phyloP scores from a whole-genome alignment of 306 rosid genomes.

The Rubus parviflorus region DNA sequence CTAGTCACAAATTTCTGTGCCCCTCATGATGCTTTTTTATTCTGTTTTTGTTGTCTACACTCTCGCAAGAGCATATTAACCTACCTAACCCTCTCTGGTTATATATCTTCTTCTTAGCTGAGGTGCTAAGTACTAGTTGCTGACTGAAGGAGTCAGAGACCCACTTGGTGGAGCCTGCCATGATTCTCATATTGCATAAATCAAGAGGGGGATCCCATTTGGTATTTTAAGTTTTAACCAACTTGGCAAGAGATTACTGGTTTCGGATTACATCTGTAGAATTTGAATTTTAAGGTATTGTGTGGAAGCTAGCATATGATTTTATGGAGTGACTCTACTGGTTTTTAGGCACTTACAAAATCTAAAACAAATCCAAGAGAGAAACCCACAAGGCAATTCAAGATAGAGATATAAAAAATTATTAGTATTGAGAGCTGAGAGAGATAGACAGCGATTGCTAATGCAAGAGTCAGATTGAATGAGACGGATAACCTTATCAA shows the following conservation, averaged over 20 bases:
- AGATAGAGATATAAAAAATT: too few relatives aligned
- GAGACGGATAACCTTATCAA: too few relatives aligned
- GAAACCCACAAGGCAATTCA: too few relatives aligned
- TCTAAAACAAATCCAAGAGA: not conserved
- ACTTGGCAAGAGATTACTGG: not conserved
- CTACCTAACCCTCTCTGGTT: not conserved
- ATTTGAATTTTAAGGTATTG: not conserved
- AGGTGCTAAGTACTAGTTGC: not conserved
- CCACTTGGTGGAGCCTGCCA: not conserved
- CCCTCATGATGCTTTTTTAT: slow-evolving; percentile 2
- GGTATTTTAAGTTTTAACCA: too few relatives aligned
- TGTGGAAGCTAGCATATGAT: not conserved
- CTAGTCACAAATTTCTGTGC: slow-evolving; percentile 13
- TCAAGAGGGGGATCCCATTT: not conserved
- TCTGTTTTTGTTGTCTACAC: slow-evolving; percentile 4
- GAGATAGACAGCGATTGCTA: too few relatives aligned
- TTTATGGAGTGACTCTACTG: not conserved
- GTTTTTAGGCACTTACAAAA: not conserved
- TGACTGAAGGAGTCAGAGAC: not conserved
- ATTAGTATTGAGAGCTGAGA: too few relatives aligned
- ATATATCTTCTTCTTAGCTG: not conserved
- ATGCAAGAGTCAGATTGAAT: too few relatives aligned
- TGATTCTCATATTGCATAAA: not conserved
- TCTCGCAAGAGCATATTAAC: not conserved
- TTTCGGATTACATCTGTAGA: not conserved